These are phyloP conservation scores for Mortierella sp. DNA, from an alignment of 371 early-diverging fungal species.

Conservation along the genomic window DNA sequence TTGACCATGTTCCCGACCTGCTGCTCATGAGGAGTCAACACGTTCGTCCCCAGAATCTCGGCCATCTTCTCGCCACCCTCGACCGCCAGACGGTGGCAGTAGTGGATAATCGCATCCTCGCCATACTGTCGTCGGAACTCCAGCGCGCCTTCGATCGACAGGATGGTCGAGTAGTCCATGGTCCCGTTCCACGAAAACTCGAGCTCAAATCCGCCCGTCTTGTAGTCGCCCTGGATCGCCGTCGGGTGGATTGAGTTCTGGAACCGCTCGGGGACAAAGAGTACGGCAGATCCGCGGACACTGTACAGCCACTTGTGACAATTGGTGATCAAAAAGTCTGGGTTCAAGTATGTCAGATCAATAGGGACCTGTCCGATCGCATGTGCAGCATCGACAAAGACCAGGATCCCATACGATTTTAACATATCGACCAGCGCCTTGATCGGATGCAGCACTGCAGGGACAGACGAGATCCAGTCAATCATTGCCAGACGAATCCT, in stretches of 20 bases:
- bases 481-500: constrained; percentile 66
- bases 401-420: constrained; percentile 64
- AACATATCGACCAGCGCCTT: constrained; percentile 65
- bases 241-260: constrained; percentile 67
- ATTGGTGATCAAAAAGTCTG: constrained; percentile 81
- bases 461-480: constrained; percentile 72
- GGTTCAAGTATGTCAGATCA: constrained; percentile 62
- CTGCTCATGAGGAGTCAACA: constrained; percentile 63
- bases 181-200: constrained; percentile 68
- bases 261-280: constrained; percentile 67
- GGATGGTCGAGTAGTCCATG: constrained; percentile 50
- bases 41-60: constrained; percentile 65
- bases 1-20: constrained; percentile 68
- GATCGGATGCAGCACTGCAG: constrained; percentile 69
- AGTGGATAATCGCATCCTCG: constrained; percentile 66
- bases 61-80: constrained; percentile 70
- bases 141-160: constrained; percentile 67
- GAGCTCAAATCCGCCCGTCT: constrained; percentile 43
- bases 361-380: constrained; percentile 78
- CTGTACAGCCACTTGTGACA: constrained; percentile 80
- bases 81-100: constrained; percentile 67
- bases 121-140: constrained; percentile 67
- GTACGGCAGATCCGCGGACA: constrained; percentile 70
- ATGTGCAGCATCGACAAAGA: constrained; percentile 82
- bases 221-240: constrained; percentile 64